phyloP scores from a whole-genome alignment of 805 yeast genomes.

The Helenozyma baotianmanensis region DNA sequence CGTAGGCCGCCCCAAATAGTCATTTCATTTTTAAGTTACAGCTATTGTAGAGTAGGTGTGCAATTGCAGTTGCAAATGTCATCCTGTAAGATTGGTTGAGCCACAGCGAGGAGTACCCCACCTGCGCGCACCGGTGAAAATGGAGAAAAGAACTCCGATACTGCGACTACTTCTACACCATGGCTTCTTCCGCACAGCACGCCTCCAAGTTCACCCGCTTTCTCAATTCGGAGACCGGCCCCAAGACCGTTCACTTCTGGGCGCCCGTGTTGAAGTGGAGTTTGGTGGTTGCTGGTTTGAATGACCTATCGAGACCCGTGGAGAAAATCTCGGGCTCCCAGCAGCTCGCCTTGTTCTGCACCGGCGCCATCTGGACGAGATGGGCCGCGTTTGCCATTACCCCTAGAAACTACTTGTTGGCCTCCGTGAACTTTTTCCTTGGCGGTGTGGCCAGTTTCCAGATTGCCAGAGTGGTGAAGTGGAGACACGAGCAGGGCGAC shows the following conservation, averaged over 20 bases:
- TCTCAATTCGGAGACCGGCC: slow-evolving; percentile 87
- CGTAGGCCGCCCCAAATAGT: no score
- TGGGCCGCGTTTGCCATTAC: slow-evolving; percentile 89
- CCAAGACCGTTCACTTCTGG: slow-evolving; percentile 97
- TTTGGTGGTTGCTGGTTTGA: slow-evolving; percentile 85
- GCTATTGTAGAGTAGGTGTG: no score
- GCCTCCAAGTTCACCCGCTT: slow-evolving; percentile 64
- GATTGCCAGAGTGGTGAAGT: slow-evolving; percentile 62
- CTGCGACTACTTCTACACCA: slow-evolving; percentile 3
- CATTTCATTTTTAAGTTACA: no score
- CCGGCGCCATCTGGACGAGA: slow-evolving; percentile 96
- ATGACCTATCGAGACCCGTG: slow-evolving; percentile 84
- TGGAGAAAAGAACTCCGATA: no score
- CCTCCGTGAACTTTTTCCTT: slow-evolving; percentile 89
- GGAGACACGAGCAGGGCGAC: slow-evolving; percentile 65
- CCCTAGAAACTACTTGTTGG: slow-evolving; percentile 83
- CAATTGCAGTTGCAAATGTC: no score
- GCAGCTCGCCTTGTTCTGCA: slow-evolving; percentile 78
- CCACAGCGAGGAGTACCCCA: no score
- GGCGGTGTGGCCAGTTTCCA: slow-evolving; percentile 89
- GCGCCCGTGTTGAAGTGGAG: slow-evolving; percentile 70
- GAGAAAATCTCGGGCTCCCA: slow-evolving; percentile 89
- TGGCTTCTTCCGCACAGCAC: slow-evolving; percentile 28
- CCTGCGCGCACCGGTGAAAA: no score
- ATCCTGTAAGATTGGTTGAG: no score